Percentiles rank a stretch among this genome's conserved stretches.
Conservation (phyloP, 208 protist species). For the Phytomonas sp. region DNA sequence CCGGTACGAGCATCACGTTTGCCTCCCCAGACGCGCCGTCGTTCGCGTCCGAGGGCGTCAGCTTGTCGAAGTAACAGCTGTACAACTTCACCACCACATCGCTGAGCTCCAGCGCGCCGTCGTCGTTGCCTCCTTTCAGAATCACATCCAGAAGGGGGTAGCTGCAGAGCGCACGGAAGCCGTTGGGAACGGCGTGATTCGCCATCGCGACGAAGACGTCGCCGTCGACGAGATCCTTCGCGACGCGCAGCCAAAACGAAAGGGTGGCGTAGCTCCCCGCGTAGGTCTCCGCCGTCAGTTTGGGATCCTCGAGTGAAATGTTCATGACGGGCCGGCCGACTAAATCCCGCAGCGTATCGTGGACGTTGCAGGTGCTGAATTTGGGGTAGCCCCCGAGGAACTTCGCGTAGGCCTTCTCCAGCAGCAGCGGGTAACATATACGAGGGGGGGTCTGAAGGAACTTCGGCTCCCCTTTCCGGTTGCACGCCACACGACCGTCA, state of each 20-base stretch:
- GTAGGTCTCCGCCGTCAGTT: slow-evolving; percentile 56
- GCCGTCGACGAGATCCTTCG: slow-evolving; percentile 41
- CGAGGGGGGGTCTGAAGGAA: slow-evolving; percentile 59
- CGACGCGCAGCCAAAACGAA: slow-evolving; percentile 59
- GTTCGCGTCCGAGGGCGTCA: slow-evolving; percentile 36
- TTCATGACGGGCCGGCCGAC: slow-evolving; percentile 74
- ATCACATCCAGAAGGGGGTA: slow-evolving; percentile 70
- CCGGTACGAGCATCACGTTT: slow-evolving; percentile 50
- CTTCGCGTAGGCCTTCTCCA: slow-evolving; percentile 91
- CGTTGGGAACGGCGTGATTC: slow-evolving; percentile 41
- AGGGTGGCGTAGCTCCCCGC: slow-evolving; percentile 61
- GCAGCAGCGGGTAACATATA: slow-evolving; percentile 75
- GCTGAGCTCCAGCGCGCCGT: slow-evolving; percentile 26
- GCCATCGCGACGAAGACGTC: slow-evolving; percentile 71
- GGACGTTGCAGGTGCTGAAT: slow-evolving; percentile 71
- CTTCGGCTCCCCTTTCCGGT: slow-evolving; percentile 56
- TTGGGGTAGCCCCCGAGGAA: slow-evolving; percentile 76
- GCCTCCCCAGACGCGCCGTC: slow-evolving; percentile 24
- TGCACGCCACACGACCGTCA: slow-evolving; percentile 71
- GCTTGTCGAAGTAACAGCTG: slow-evolving; percentile 67
- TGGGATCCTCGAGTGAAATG: slow-evolving; percentile 70
- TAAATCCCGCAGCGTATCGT: slow-evolving; percentile 78
- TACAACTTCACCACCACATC: slow-evolving; percentile 66
- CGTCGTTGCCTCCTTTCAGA: slow-evolving; percentile 15
- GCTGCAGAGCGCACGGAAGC: slow-evolving; percentile 63